Conservation (phyloP, 176 grass and related monocot species). For the Zizania latifolia region DNA sequence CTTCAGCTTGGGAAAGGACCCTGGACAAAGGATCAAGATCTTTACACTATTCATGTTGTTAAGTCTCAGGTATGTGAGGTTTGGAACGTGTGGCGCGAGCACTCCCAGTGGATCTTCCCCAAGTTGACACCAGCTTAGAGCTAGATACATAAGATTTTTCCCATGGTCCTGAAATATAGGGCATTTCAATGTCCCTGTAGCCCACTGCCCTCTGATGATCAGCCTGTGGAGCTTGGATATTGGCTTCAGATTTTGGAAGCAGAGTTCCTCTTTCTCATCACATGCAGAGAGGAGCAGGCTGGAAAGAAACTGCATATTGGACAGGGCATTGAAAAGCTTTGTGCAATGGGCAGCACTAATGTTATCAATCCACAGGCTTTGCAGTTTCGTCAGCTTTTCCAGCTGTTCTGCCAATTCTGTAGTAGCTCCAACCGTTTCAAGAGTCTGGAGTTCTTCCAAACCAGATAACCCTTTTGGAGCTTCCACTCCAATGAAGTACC, state of each 20-base stretch:
- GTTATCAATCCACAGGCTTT: too few relatives aligned
- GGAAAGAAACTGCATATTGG: constrained; percentile 6
- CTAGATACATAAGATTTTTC: neutral
- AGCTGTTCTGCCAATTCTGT: neutral
- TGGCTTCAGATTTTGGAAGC: neutral
- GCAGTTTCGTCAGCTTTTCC: too few relatives aligned
- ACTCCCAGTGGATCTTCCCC: constrained; percentile 3
- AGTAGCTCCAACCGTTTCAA: neutral
- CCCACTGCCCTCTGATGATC: constrained; percentile 13
- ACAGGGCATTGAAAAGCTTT: too few relatives aligned
- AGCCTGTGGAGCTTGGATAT: neutral
- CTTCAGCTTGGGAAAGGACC: neutral
- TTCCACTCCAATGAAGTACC: too few relatives aligned
- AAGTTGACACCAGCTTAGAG: constrained; percentile 12
- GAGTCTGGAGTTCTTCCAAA: constrained; percentile 8
- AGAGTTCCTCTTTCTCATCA: constrained; percentile 8
- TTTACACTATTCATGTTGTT: neutral
- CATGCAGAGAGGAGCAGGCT: constrained; percentile 23
- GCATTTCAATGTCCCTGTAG: neutral
- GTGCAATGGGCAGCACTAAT: too few relatives aligned
- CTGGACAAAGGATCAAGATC: neutral
- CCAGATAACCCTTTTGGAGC: neutral
- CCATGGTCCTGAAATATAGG: neutral
- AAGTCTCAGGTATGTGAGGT: constrained; percentile 1
- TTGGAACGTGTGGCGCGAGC: neutral